Evolutionary conservation across 2,329 filamentous ascomycete genomes (phyloP).

Genomic region (Paraphaeosphaeria minitans): DNA sequence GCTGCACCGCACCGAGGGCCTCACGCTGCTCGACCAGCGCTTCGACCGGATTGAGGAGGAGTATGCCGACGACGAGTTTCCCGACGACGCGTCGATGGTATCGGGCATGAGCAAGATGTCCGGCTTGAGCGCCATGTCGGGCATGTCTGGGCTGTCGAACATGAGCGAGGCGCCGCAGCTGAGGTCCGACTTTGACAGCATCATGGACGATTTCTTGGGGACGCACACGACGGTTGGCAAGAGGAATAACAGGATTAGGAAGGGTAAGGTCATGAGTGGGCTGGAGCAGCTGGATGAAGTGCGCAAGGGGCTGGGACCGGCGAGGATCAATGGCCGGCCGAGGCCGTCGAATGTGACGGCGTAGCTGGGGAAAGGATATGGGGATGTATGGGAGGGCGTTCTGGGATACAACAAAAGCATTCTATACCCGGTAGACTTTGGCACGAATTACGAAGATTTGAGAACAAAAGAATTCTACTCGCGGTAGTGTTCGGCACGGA

Average conservation of each 20-base stretch:
- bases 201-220: conserved; percentile 92
- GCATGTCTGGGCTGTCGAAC: conserved; percentile 35
- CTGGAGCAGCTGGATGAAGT: conserved; percentile 92
- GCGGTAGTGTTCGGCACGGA: conserved; percentile 1
- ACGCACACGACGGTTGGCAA: conserved; percentile 74
- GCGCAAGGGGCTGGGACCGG: conserved; percentile 76
- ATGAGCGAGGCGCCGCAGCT: conserved; percentile 58
- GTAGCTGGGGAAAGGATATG: neutral
- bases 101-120: conserved; percentile 59
- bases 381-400: conserved; percentile 6
- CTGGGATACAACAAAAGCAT: conserved; percentile 4
- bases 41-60: conserved; percentile 90
- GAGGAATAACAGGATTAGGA: conserved; percentile 73
- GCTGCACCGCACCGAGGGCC: conserved; percentile 83
- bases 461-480: conserved; percentile 12
- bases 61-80: conserved; percentile 60
- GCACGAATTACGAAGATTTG: neutral
- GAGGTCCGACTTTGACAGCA: conserved; percentile 80
- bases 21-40: conserved; percentile 81
- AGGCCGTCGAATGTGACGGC: conserved; percentile 26
- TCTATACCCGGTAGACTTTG: conserved; percentile 12
- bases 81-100: conserved; percentile 53
- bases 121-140: conserved; percentile 48
- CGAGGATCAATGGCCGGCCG: conserved; percentile 57
- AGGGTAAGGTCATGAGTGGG: conserved; percentile 79